Evolutionary conservation across 495 filamentous ascomycete species (phyloP).

Genomic region (Hypomontagnella submonticulosa): DNA sequence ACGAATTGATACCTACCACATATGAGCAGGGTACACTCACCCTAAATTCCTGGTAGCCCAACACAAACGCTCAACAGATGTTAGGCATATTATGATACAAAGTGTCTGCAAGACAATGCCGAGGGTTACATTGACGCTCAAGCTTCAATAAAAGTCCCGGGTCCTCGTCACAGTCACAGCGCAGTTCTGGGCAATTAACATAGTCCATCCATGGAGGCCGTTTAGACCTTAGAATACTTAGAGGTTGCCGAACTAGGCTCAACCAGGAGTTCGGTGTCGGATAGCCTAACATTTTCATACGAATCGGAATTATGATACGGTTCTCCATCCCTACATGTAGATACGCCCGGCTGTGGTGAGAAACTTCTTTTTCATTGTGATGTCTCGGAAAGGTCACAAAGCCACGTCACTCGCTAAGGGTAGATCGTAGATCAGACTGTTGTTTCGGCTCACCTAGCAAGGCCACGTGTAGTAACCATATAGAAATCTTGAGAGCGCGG

Average conservation of each 20-base stretch:
- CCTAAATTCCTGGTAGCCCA: no score
- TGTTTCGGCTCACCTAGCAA: neutral
- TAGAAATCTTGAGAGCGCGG: neutral
- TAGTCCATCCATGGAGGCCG: no score
- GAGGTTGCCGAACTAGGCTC: neutral
- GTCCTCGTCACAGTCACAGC: no score
- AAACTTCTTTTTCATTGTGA: constrained; percentile 1
- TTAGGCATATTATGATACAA: no score
- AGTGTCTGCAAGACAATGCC: no score
- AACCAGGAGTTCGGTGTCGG: no score
- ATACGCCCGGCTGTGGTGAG: neutral
- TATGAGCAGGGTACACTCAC: no score
- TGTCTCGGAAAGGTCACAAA: constrained; percentile 1
- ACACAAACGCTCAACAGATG: no score
- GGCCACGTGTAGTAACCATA: neutral
- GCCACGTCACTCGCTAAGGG: constrained; percentile 9
- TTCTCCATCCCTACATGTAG: neutral
- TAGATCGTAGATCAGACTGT: constrained; percentile 1
- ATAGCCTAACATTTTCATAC: neutral
- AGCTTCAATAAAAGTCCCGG: no score
- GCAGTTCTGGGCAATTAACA: no score
- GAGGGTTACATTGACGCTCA: no score
- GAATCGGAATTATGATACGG: neutral
- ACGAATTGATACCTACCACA: no score
- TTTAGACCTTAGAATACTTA: neutral